phyloP scores from a whole-genome alignment of 345 rosid genomes.

The Eucalyptus sideroxylon region DNA sequence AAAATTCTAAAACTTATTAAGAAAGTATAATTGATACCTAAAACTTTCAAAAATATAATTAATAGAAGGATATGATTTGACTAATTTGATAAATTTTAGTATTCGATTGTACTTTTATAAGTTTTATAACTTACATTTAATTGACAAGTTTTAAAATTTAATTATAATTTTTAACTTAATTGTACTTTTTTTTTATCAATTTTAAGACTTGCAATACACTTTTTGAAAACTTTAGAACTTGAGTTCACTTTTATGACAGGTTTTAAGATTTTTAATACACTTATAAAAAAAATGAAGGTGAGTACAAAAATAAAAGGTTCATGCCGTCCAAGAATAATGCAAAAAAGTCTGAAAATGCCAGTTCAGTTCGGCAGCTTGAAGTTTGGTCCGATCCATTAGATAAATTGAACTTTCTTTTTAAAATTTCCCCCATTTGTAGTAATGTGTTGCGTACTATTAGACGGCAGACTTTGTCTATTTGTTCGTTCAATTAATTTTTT shows the following conservation, averaged over 20 bases:
- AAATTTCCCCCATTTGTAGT: neutral
- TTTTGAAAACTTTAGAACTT: too few relatives aligned
- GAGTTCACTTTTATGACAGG: accelerated
- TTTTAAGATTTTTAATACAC: too few relatives aligned
- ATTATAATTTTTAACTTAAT: too few relatives aligned
- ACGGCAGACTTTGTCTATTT: neutral
- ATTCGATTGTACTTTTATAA: too few relatives aligned
- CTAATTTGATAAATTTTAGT: too few relatives aligned
- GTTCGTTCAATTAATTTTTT: neutral
- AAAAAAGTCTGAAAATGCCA: neutral
- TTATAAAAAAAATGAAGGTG: neutral
- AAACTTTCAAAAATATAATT: too few relatives aligned
- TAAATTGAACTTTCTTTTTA: neutral
- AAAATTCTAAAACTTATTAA: too few relatives aligned
- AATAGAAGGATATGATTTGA: too few relatives aligned
- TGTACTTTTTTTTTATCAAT: too few relatives aligned
- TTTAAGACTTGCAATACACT: accelerated
- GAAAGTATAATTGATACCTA: too few relatives aligned
- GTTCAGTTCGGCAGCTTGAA: neutral
- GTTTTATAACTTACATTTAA: too few relatives aligned
- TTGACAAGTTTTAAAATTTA: too few relatives aligned
- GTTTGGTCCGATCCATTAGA: neutral
- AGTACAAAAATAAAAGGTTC: neutral
- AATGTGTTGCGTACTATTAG: neutral
- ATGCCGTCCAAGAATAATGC: neutral